These are phyloP conservation scores for Asterophora lycoperdoides DNA, from an alignment of 768 basidiomycete genomes.

Conservation along the genomic window DNA sequence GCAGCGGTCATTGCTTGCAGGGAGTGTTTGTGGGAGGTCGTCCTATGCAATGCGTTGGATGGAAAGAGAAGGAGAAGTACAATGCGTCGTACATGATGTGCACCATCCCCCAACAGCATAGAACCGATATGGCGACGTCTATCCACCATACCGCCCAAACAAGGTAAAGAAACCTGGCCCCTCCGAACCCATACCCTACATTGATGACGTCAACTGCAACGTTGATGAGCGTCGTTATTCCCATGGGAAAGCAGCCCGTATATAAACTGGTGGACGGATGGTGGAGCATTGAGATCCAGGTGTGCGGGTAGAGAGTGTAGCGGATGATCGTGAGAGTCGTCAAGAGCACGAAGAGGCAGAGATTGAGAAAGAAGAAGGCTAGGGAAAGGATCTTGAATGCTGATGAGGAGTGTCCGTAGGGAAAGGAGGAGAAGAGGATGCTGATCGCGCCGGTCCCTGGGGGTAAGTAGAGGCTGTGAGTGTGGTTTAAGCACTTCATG, in stretches of 20 bases:
- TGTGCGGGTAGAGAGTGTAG: slow-evolving; percentile 36
- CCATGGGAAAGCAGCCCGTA: slow-evolving; percentile 45
- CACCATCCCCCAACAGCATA: slow-evolving; percentile 58
- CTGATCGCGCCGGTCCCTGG: slow-evolving; percentile 49
- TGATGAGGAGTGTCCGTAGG: slow-evolving; percentile 42
- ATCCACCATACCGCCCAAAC: slow-evolving; percentile 67
- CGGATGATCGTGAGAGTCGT: slow-evolving; percentile 34
- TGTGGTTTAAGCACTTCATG: not conserved
- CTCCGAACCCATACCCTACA: slow-evolving; percentile 42
- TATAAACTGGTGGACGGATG: slow-evolving; percentile 51
- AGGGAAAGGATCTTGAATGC: slow-evolving; percentile 31
- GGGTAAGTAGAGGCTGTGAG: slow-evolving; percentile 2
- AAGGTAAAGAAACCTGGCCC: slow-evolving; percentile 42
- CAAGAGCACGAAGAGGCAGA: slow-evolving; percentile 43
- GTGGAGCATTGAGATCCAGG: slow-evolving; percentile 42
- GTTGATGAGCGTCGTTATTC: slow-evolving; percentile 47
- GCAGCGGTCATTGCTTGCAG: slow-evolving; percentile 51
- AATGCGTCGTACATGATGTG: slow-evolving; percentile 57
- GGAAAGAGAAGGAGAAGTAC: not conserved
- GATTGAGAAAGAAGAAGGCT: slow-evolving; percentile 32
- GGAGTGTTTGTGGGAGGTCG: slow-evolving; percentile 52
- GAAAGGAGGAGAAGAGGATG: slow-evolving; percentile 52
- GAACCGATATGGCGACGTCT: slow-evolving; percentile 45
- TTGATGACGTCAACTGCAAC: slow-evolving; percentile 37
- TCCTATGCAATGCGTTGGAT: slow-evolving; percentile 31